Conservation (phyloP, 352 stramenopile genomes). For the Phytopythium aichiense region DNA sequence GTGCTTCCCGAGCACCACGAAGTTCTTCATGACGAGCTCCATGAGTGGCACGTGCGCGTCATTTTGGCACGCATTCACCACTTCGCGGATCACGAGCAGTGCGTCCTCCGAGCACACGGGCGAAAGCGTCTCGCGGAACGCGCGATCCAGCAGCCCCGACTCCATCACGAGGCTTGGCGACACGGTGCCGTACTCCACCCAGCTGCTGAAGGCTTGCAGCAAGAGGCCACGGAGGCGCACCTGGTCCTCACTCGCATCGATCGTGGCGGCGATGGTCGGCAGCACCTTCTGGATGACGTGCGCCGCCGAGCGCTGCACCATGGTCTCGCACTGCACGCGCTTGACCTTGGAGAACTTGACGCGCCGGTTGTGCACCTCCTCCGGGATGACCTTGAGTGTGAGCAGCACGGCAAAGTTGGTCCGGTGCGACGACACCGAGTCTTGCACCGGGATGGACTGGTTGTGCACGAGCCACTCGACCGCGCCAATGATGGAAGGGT, state of each 20-base stretch:
- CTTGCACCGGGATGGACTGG: conserved; percentile 44
- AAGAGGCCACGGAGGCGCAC: conserved; percentile 39
- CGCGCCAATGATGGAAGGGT: conserved; percentile 45
- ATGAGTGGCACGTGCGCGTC: conserved; percentile 64
- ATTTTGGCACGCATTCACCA: conserved; percentile 54
- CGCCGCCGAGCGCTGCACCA: conserved; percentile 60
- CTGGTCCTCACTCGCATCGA: conserved; percentile 55
- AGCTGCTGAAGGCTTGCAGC: conserved; percentile 63
- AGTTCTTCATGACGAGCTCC: conserved; percentile 76
- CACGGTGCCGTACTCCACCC: conserved; percentile 71
- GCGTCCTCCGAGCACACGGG: conserved; percentile 38
- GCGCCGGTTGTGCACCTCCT: conserved; percentile 76
- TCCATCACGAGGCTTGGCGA: conserved; percentile 52
- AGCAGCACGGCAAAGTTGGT: conserved; percentile 77
- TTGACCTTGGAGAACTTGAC: conserved; percentile 75
- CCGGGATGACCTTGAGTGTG: conserved; percentile 69
- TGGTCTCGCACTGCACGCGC: conserved; percentile 51
- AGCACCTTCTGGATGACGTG: conserved; percentile 60
- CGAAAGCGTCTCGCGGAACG: conserved; percentile 48
- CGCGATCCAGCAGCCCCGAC: conserved; percentile 48
- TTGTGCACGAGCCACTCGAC: conserved; percentile 79
- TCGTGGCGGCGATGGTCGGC: conserved; percentile 45
- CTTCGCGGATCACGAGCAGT: conserved; percentile 60
- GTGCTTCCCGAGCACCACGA: conserved; percentile 64
- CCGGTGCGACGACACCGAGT: conserved; percentile 33